Conservation (phyloP, 306 rosid genomes). For the Abrus pulchellus region DNA sequence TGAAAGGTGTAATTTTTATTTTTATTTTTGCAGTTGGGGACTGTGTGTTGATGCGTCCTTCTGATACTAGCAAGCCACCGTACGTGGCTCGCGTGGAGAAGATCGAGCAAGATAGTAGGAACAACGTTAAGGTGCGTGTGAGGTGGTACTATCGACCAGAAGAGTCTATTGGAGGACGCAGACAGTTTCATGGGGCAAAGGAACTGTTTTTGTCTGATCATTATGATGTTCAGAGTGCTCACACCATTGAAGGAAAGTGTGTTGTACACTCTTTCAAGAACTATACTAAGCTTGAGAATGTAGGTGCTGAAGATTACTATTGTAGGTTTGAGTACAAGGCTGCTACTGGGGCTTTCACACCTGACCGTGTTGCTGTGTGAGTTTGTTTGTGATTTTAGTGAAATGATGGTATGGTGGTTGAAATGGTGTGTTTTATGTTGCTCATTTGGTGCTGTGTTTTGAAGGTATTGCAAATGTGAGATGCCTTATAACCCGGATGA, state of each 20-base stretch:
- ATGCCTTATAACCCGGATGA: slow-evolving; percentile 98
- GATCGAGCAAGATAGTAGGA: slow-evolving; percentile 66
- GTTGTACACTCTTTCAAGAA: slow-evolving; percentile 78
- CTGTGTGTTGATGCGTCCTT: slow-evolving; percentile 80
- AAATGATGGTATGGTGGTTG: neutral
- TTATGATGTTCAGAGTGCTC: slow-evolving; percentile 79
- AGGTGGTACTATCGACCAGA: slow-evolving; percentile 91
- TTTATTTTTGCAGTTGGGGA: slow-evolving; percentile 64
- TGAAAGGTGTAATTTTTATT: slow-evolving; percentile 35
- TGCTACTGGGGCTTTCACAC: slow-evolving; percentile 79
- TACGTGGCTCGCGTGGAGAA: slow-evolving; percentile 82
- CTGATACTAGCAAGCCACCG: slow-evolving; percentile 74
- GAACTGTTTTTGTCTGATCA: slow-evolving; percentile 84
- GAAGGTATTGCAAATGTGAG: slow-evolving; percentile 93
- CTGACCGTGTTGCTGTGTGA: slow-evolving; percentile 92
- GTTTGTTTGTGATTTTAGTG: slow-evolving; percentile 25
- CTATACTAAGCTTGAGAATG: slow-evolving; percentile 86
- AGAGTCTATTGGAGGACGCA: slow-evolving; percentile 85
- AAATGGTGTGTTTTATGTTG: neutral
- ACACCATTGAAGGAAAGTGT: slow-evolving; percentile 85
- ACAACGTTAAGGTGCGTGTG: slow-evolving; percentile 73
- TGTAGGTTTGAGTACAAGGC: slow-evolving; percentile 91
- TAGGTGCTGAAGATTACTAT: slow-evolving; percentile 81
- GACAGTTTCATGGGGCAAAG: slow-evolving; percentile 83
- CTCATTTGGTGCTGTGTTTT: slow-evolving; percentile 43